These are phyloP conservation scores for Cordia subcordata DNA, from an alignment of 257 asterid species.

Conservation along the genomic window DNA sequence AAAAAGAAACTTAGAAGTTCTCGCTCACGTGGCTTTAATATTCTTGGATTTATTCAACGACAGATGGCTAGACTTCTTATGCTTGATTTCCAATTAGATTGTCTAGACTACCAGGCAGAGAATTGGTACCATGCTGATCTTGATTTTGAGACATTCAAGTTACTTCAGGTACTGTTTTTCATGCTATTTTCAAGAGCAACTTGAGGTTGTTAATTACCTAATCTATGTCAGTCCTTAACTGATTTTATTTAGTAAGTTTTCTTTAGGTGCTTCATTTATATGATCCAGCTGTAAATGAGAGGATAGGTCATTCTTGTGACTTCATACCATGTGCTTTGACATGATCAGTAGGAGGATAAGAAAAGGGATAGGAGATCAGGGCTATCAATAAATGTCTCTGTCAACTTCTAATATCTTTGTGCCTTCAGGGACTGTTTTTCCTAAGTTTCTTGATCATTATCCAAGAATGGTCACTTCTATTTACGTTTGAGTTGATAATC, in stretches of 20 bases:
- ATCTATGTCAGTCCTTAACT: not conserved
- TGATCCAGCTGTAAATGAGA: not conserved
- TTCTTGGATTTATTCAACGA: constrained; percentile 84
- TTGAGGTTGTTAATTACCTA: not conserved
- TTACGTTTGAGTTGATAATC: not conserved
- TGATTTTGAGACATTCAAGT: constrained; percentile 84
- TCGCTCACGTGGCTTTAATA: constrained; percentile 57
- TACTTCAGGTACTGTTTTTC: constrained; percentile 67
- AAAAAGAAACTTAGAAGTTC: constrained; percentile 51
- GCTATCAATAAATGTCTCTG: too few species aligned
- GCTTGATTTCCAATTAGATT: constrained; percentile 90
- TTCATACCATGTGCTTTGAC: too few species aligned
- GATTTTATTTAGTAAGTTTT: not conserved
- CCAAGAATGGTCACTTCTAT: too few species aligned
- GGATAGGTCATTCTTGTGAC: not conserved
- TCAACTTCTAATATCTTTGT: too few species aligned
- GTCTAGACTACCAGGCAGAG: constrained; percentile 80
- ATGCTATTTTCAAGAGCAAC: not conserved
- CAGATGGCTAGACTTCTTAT: constrained; percentile 79
- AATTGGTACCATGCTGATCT: constrained; percentile 99
- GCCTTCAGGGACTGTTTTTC: not conserved
- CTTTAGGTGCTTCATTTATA: not conserved
- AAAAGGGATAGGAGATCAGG: too few species aligned
- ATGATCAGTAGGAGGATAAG: too few species aligned
- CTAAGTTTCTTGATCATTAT: not conserved